Conservation (phyloP, 1,139 yeast genomes). For the Blastobotrys indianensis region DNA sequence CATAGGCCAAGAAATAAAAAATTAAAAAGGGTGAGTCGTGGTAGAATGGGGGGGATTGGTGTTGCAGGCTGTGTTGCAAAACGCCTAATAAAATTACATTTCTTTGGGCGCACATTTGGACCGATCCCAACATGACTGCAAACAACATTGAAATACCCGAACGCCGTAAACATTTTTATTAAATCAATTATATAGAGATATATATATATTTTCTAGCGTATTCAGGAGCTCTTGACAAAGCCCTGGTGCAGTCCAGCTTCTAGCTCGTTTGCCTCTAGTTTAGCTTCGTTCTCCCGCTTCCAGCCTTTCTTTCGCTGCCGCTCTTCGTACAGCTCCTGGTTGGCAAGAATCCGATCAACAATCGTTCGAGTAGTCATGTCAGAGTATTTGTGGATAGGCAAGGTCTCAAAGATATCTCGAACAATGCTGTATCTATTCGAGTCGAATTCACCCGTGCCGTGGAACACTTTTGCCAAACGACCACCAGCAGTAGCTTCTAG, state of each 20-base stretch:
- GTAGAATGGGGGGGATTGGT: neutral
- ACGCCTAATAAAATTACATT: no score
- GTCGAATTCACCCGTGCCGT: slow-evolving; percentile 37
- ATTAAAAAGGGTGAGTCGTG: neutral
- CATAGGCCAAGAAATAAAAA: no score
- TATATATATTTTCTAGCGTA: no score
- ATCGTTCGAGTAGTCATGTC: slow-evolving; percentile 58
- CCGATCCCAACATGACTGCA: no score
- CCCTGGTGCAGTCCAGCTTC: no score
- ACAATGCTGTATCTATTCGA: slow-evolving; percentile 17
- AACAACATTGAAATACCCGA: no score
- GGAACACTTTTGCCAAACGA: slow-evolving; percentile 45
- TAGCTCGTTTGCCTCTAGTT: slow-evolving; percentile 17
- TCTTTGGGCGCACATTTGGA: no score
- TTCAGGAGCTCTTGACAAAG: no score
- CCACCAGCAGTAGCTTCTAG: slow-evolving; percentile 21
- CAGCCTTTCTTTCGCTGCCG: slow-evolving; percentile 75
- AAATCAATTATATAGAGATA: no score
- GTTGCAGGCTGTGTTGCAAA: no score
- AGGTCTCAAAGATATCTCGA: slow-evolving; percentile 38
- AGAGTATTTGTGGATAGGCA: slow-evolving; percentile 54
- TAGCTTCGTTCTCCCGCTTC: slow-evolving; percentile 46
- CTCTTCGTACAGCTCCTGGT: slow-evolving; percentile 66
- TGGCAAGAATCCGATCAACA: slow-evolving; percentile 59
- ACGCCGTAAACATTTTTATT: no score